Evolutionary conservation across 768 basidiomycete species (phyloP).

Genomic region (Pleurotus salmoneostramineus): DNA sequence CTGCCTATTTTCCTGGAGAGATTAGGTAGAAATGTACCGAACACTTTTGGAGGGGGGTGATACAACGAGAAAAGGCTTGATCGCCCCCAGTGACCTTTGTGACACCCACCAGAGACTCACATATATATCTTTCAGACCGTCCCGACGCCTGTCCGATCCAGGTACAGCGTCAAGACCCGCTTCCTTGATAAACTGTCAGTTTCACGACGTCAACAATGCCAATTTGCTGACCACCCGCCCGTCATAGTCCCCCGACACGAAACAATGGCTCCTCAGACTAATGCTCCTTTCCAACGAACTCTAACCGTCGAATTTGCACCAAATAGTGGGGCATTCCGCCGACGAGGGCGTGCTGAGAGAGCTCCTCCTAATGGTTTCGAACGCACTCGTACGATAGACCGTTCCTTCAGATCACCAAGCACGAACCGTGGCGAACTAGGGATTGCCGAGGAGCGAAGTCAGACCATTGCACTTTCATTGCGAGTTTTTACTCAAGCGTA

Average conservation of each 20-base stretch:
- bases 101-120: neutral
- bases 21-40: too few relatives aligned
- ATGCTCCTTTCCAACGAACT: slow-evolving; percentile 21
- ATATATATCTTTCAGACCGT: slow-evolving; percentile 10
- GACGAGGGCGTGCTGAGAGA: slow-evolving; percentile 17
- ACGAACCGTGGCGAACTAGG: slow-evolving; percentile 7
- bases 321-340: slow-evolving; percentile 15
- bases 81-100: too few relatives aligned
- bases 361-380: slow-evolving; percentile 1
- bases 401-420: slow-evolving; percentile 2
- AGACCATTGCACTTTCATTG: neutral
- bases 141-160: slow-evolving; percentile 35
- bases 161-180: slow-evolving; percentile 27
- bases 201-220: neutral
- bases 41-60: too few relatives aligned
- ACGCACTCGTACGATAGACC: neutral
- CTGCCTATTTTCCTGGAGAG: neutral
- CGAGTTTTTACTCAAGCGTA: neutral
- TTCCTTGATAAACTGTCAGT: slow-evolving; percentile 28
- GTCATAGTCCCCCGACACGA: neutral
- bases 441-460: slow-evolving; percentile 15
- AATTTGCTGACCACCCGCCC: neutral
- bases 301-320: slow-evolving; percentile 53
- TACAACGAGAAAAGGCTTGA: too few relatives aligned
- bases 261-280: slow-evolving; percentile 3